phyloP scores from a whole-genome alignment of 163 green algal genomes.

The Coccomyxa subellipsoidea region DNA sequence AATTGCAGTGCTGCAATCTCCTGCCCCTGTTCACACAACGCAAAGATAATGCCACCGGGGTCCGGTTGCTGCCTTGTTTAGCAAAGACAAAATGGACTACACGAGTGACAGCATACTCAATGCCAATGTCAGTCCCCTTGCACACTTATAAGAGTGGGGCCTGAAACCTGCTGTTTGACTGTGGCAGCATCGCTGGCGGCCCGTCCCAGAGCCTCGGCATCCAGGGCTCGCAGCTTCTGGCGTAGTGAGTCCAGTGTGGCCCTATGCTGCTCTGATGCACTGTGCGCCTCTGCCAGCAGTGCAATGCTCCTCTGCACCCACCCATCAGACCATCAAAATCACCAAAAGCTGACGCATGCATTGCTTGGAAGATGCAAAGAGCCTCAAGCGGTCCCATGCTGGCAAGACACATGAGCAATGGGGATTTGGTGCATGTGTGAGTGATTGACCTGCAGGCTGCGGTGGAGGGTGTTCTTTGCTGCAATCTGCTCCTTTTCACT shows the following conservation, averaged over 20 bases:
- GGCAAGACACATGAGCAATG: too few species aligned
- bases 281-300: background rate
- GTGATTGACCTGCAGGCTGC: background rate
- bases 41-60: too few species aligned
- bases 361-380: too few species aligned
- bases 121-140: too few species aligned
- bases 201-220: background rate
- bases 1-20: background rate
- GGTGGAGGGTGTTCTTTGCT: background rate
- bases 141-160: too few species aligned
- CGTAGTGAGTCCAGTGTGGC: background rate
- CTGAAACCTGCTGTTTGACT: background rate
- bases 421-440: background rate
- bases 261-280: background rate
- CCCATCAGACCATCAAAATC: background rate
- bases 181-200: background rate
- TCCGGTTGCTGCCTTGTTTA: too few species aligned
- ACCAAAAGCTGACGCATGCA: background rate
- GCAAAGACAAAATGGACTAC: too few species aligned
- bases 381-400: too few species aligned
- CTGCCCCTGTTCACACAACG: background rate
- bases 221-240: background rate
- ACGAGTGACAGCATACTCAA: too few species aligned
- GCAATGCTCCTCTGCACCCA: constrained; percentile 1
- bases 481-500: background rate